Conservation (phyloP, 2,329 filamentous ascomycete genomes). For the Pseudocercospora ulei region DNA sequence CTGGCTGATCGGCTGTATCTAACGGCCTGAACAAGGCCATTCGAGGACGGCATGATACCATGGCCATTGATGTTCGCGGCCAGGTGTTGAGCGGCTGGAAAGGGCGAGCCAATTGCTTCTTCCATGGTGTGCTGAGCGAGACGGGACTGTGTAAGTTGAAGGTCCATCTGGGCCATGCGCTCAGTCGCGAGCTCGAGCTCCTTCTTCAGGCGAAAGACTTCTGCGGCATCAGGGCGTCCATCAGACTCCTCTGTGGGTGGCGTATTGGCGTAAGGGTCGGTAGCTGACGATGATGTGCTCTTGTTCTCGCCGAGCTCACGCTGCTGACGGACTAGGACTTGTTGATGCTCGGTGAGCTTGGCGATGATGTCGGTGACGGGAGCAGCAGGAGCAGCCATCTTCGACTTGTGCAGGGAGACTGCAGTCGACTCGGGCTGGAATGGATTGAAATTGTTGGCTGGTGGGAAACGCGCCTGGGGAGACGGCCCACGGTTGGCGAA, state of each 20-base stretch:
- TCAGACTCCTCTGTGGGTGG: conserved; percentile 25
- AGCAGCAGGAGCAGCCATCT: conserved; percentile 12
- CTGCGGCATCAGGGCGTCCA: conserved; percentile 42
- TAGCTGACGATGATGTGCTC: conserved; percentile 27
- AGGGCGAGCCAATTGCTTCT: conserved; percentile 36
- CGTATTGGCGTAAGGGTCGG: conserved; percentile 29
- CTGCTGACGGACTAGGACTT: conserved; percentile 50
- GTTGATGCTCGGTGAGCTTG: conserved; percentile 63
- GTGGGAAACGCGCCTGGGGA: conserved; percentile 18
- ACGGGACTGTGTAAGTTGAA: conserved; percentile 58
- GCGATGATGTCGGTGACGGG: conserved; percentile 62
- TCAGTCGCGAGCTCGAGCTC: conserved; percentile 62
- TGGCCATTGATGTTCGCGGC: conserved; percentile 27
- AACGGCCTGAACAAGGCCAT: conserved; percentile 10
- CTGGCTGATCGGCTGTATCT: conserved; percentile 14
- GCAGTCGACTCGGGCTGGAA: conserved; percentile 11
- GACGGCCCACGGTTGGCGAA: conserved; percentile 30
- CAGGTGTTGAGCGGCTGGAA: conserved; percentile 28
- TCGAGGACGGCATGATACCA: conserved; percentile 14
- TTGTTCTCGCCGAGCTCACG: conserved; percentile 43
- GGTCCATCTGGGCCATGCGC: conserved; percentile 60
- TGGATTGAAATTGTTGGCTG: conserved; percentile 16
- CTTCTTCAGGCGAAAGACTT: conserved; percentile 58
- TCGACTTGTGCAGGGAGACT: conserved; percentile 11
- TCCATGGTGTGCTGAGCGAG: conserved; percentile 52